A percentile compares a stretch with the other conserved stretches of the same genome.
Evolutionary conservation across 352 stramenopile genomes (phyloP).

Genomic region (Phytophthora pistaciae): DNA sequence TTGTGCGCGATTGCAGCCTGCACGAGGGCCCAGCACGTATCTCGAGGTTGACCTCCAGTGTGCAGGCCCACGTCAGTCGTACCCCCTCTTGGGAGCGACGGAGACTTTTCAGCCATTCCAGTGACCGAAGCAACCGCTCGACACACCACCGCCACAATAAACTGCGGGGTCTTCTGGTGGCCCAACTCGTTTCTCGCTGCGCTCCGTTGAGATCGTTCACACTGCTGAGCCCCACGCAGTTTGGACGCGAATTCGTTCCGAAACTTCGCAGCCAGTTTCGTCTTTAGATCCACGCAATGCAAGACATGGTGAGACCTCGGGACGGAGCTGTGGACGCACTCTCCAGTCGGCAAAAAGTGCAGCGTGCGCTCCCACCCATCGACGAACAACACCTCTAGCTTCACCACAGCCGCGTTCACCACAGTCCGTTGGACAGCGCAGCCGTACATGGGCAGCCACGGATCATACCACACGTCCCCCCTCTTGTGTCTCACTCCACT

Average conservation of each 20-base stretch:
- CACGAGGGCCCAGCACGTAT: slow-evolving; percentile 69
- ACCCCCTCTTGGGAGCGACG: slow-evolving; percentile 27
- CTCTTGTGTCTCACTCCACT: neutral
- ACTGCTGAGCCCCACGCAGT: slow-evolving; percentile 32
- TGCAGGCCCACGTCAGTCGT: slow-evolving; percentile 64
- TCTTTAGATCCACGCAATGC: slow-evolving; percentile 42
- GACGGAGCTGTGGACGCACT: slow-evolving; percentile 51
- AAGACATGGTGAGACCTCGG: slow-evolving; percentile 30
- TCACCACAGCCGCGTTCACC: slow-evolving; percentile 24
- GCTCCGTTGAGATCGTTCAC: slow-evolving; percentile 38
- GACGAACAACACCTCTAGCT: slow-evolving; percentile 48
- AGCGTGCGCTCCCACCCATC: slow-evolving; percentile 50
- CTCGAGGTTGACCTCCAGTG: slow-evolving; percentile 46
- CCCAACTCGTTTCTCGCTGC: slow-evolving; percentile 35
- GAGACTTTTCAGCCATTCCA: neutral
- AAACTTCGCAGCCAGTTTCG: slow-evolving; percentile 20
- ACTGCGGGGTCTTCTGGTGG: slow-evolving; percentile 67
- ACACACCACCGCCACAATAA: slow-evolving; percentile 46
- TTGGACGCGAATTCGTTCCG: slow-evolving; percentile 7
- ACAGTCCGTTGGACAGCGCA: slow-evolving; percentile 52
- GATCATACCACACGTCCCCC: slow-evolving; percentile 38
- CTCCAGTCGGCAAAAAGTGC: slow-evolving; percentile 39
- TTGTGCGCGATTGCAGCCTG: slow-evolving; percentile 41
- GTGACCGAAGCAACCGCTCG: slow-evolving; percentile 14
- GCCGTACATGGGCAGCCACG: slow-evolving; percentile 61